Percentiles rank a stretch among this genome's conserved stretches.
phyloP scores from a whole-genome alignment of 2,329 filamentous ascomycete species.

The Bimuria novae-zelandiae region DNA sequence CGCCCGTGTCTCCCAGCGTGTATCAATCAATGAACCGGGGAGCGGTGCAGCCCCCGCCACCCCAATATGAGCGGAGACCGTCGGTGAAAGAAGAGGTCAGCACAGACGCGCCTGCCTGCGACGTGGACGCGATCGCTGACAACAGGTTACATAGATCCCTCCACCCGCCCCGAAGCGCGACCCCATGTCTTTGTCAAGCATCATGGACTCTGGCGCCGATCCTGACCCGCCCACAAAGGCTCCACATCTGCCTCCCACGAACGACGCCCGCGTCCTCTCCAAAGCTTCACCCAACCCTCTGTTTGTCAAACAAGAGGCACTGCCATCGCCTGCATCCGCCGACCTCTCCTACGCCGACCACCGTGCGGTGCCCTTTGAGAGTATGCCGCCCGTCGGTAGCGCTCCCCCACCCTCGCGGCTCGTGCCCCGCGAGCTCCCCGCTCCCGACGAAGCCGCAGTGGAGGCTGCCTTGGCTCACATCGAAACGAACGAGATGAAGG shows the following conservation, averaged over 20 bases:
- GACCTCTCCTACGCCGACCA: conserved; percentile 27
- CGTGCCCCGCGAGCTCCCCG: conserved; percentile 34
- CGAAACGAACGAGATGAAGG: conserved; percentile 61
- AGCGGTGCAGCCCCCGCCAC: conserved; percentile 42
- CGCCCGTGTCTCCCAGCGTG: conserved; percentile 44
- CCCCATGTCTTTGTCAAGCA: conserved; percentile 95
- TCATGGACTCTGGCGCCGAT: conserved; percentile 82
- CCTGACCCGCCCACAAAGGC: conserved; percentile 58
- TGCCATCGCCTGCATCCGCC: conserved; percentile 35
- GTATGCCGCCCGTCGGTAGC: conserved; percentile 26
- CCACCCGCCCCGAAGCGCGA: conserved; percentile 78
- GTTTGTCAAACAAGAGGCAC: conserved; percentile 43
- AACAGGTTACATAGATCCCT: conserved; percentile 49
- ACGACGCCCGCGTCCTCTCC: conserved; percentile 23
- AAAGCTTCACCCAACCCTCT: conserved; percentile 27
- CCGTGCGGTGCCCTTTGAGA: conserved; percentile 26
- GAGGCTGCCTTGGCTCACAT: conserved; percentile 66
- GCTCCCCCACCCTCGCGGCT: conserved; percentile 20
- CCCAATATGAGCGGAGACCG: conserved; percentile 34
- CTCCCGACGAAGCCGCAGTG: conserved; percentile 66
- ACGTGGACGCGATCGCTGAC: conserved; percentile 21
- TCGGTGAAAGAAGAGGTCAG: conserved; percentile 45
- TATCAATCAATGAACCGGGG: conserved; percentile 40
- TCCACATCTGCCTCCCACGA: conserved; percentile 44
- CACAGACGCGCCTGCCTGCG: conserved; percentile 11